Base-by-base conservation (phyloP, 2,329 filamentous ascomycete species). In the Plenodomus biglobosus region DNA sequence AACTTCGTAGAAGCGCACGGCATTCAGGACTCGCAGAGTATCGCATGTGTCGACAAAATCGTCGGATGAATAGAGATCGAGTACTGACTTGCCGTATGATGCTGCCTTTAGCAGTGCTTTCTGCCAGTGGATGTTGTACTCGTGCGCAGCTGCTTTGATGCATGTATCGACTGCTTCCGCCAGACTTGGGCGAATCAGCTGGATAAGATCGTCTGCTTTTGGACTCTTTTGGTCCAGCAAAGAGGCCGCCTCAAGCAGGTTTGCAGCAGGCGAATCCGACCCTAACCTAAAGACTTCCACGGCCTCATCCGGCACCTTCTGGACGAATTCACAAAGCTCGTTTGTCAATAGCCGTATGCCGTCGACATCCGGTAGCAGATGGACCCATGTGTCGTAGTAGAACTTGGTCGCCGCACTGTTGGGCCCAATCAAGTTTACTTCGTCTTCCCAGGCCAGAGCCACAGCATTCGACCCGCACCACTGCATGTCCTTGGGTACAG, bases 41-140 rank as follows among this genome's bases (percentile, higher is more conserved):
- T 99, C 92, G 60, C 91, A 96, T 86, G 96, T 97, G 55, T 97
- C 92, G 44, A 99, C 94, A 73, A 97, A 99, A 57, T 99, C 92
- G 65, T 99, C 94, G 66, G 92, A 96, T 72, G 94, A 96, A 74
- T 97, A 99, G 11, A 97, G 85, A 63, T 97, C 94, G 3, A 99
- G 80, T 0, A 97, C 94, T 0, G 94, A 97, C 71, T 99, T 99
- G 52, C 94, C 94, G 69, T 96, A 97, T 0, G 92, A 97, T 0
- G 94, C 94, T 5, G 94, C 94, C 69, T 95, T 95, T n/a, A 99
- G 79, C 1, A 99, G 79, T 61, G 95, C 85, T 69, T 97, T 99
- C 68, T 99, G 94, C 90, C 92, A 95, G 65, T 92, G 85, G 1
- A 87, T 79, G 61, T 86, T 90, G 68, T 91, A 96, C 70, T 99